Base-by-base conservation (phyloP, 257 asterid species). In the Knoxia roxburghii region DNA sequence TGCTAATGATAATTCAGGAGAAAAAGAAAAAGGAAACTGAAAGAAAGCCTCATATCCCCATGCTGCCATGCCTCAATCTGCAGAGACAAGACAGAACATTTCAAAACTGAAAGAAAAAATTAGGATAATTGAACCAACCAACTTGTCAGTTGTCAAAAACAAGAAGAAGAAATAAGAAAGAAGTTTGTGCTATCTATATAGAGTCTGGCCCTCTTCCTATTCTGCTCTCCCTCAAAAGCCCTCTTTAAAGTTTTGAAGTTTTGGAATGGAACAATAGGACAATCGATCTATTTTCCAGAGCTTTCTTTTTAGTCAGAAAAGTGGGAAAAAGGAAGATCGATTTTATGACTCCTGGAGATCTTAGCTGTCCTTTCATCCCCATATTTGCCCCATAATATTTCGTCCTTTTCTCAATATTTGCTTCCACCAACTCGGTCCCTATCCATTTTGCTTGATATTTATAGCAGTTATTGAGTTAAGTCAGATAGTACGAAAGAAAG, bases 371-470 rank as follows among this genome's bases (percentile, higher is more conserved):
- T 60, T 64, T 65, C 75, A 67, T 71, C 65, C 82, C 75, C 79
- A 72, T 51, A 23, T 76, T 75, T 72, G 89, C 90, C 93, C 93
- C 93, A 86, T 82, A 76, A 79, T 63, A 67, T 64, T 73, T 79
- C 65, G 81, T 86, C 90, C 87, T 69, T 82, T 67, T 77, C 73
- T 77, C 72, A 35, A 21, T 3, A 62, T 79, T 78, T 72, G 76
- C 68, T 72, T 68, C 72, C 39, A 49, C 71, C 81, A 74, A 64
- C 73, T 77, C 65, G n/a, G 29, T 33, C 27, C 15, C n/a, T 8
- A 12, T 46, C 40, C 72, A 71, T 73, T 55, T 64, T 40, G n/a
- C n/a, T n/a, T n/a, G n/a, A n/a, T n/a, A n/a, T n/a, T n/a, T n/a
- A n/a, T n/a, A n/a, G n/a, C n/a, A n/a, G n/a, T n/a, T n/a, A n/a